These are phyloP conservation scores for Lasiodiplodia hormozganensis DNA, from an alignment of 2,329 filamentous ascomycete genomes.

Conservation along the genomic window DNA sequence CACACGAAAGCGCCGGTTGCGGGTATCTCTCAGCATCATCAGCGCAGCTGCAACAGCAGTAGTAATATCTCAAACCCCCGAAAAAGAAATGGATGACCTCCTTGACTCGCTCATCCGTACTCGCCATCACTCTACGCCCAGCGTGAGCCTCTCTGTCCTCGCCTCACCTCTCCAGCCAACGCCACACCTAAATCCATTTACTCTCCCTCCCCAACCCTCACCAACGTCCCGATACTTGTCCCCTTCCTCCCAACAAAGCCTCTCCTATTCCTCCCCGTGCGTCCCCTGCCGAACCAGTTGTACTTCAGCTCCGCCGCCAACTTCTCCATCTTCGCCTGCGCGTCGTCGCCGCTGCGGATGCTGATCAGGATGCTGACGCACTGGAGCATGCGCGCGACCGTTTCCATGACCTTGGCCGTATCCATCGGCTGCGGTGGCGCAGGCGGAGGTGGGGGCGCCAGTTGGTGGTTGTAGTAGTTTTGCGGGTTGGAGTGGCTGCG, in stretches of 20 bases:
- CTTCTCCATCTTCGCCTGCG: slow-evolving; percentile 80
- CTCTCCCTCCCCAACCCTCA: slow-evolving; percentile 10
- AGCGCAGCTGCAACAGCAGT: slow-evolving; percentile 4
- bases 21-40: slow-evolving; percentile 19
- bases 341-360: slow-evolving; percentile 74
- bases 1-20: background rate
- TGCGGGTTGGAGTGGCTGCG: slow-evolving; percentile 34
- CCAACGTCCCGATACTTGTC: slow-evolving; percentile 20
- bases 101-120: background rate
- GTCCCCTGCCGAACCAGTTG: slow-evolving; percentile 91
- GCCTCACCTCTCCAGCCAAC: background rate
- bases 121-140: background rate
- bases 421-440: slow-evolving; percentile 46
- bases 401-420: slow-evolving; percentile 85
- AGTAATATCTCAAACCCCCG: background rate
- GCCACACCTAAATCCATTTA: background rate
- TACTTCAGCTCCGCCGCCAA: slow-evolving; percentile 88
- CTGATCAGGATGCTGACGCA: slow-evolving; percentile 90
- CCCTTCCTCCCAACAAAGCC: slow-evolving; percentile 65
- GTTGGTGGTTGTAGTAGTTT: slow-evolving; percentile 23
- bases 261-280: slow-evolving; percentile 86
- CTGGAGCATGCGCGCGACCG: slow-evolving; percentile 93
- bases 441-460: slow-evolving; percentile 33
- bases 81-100: background rate
- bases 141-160: background rate